Percentiles rank a stretch among this genome's conserved stretches.
phyloP scores from a whole-genome alignment of 2,329 filamentous ascomycete genomes.

The Aspergillus felis region DNA sequence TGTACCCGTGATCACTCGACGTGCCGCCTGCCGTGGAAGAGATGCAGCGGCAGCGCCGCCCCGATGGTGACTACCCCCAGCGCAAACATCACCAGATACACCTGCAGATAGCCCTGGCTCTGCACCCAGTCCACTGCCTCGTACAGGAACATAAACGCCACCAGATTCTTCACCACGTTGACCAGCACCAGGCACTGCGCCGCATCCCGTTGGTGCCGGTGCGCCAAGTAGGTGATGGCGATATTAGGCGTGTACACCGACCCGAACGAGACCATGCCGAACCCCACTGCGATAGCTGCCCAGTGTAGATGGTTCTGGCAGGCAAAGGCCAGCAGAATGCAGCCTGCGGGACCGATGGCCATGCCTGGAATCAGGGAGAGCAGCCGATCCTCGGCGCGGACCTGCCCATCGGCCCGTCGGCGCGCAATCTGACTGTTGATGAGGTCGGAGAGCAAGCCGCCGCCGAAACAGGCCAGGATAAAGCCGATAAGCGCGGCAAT shows the following conservation, averaged over 20 bases:
- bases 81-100: neutral
- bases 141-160: constrained; percentile 10
- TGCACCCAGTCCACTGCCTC: constrained; percentile 6
- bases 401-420: no score
- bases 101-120: neutral
- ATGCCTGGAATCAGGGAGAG: no score
- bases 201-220: neutral
- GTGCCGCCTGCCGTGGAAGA: neutral
- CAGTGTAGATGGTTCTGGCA: neutral
- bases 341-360: constrained; percentile 48
- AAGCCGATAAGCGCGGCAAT: no score
- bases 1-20: no score
- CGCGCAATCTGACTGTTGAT: no score
- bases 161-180: constrained; percentile 8
- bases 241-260: constrained; percentile 3
- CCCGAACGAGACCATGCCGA: constrained; percentile 4
- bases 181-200: neutral
- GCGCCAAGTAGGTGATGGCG: neutral
- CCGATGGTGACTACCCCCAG: neutral
- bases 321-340: constrained; percentile 4
- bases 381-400: no score
- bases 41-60: neutral
- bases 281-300: neutral
- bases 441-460: no score
- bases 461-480: no score